Percentiles rank a stretch among this genome's conserved stretches.
Conservation (phyloP, 331 rosid genomes). For the Spiraea crenata region DNA sequence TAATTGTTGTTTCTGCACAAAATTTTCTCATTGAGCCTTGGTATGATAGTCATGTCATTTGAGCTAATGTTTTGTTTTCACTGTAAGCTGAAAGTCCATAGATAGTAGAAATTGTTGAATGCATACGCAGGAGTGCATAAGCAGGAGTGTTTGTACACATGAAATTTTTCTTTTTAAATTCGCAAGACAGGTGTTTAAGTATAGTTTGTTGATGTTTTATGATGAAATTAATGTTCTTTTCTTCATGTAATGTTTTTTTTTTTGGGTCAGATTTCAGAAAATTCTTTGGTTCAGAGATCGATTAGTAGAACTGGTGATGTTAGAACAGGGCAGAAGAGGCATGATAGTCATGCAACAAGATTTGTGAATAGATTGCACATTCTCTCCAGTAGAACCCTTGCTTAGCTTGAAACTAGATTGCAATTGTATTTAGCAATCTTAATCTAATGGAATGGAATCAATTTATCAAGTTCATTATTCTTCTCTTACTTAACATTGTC, state of each 20-base stretch:
- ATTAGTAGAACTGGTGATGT: conserved; percentile 30
- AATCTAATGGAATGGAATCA: too few species aligned
- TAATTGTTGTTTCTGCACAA: background rate
- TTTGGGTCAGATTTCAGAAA: conserved; percentile 41
- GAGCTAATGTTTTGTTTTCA: background rate
- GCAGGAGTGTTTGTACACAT: background rate
- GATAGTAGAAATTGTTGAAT: background rate
- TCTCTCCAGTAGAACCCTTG: too few species aligned
- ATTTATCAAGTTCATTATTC: too few species aligned
- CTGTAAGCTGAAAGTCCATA: background rate
- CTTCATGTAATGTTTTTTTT: background rate
- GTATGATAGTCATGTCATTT: background rate
- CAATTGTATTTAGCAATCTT: too few species aligned
- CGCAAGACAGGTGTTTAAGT: background rate
- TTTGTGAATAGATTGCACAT: too few species aligned
- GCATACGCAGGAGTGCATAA: too few species aligned
- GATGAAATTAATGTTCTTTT: conserved; percentile 11
- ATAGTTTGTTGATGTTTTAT: background rate
- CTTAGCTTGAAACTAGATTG: too few species aligned
- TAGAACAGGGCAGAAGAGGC: conserved; percentile 35
- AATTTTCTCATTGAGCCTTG: background rate
- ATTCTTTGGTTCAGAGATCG: conserved; percentile 40
- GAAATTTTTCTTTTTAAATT: background rate
- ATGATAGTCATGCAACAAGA: too few species aligned
- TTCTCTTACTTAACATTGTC: too few species aligned